Evolutionary conservation across 2,329 filamentous ascomycete genomes (phyloP).

Genomic region (Alternaria gansuensis): DNA sequence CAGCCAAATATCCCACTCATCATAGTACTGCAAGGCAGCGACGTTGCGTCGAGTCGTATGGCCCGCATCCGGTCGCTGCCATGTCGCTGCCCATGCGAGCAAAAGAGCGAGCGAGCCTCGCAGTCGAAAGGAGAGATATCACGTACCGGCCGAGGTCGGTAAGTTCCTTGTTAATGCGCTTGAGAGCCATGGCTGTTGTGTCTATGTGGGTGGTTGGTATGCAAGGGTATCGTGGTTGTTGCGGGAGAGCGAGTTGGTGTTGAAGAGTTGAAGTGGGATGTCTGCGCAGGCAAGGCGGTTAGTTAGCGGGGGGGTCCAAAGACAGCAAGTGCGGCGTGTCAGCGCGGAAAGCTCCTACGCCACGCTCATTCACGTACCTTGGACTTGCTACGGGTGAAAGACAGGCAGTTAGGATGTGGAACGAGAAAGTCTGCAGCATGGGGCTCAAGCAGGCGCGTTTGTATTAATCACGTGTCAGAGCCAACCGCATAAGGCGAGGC

Average conservation of each 20-base stretch:
- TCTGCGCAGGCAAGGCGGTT: slow-evolving; percentile 42
- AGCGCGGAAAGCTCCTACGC: slow-evolving; percentile 44
- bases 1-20: slow-evolving; percentile 37
- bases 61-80: slow-evolving; percentile 43
- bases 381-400: slow-evolving; percentile 17
- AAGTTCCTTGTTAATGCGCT: slow-evolving; percentile 95
- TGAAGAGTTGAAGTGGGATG: slow-evolving; percentile 50
- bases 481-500: slow-evolving; percentile 32
- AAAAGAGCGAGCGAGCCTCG: slow-evolving; percentile 37
- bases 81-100: slow-evolving; percentile 50
- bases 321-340: slow-evolving; percentile 49
- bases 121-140: slow-evolving; percentile 28
- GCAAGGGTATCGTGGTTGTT: slow-evolving; percentile 21
- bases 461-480: slow-evolving; percentile 38
- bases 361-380: slow-evolving; percentile 35
- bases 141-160: slow-evolving; percentile 84
- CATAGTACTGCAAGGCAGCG: slow-evolving; percentile 20
- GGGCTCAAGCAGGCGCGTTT: slow-evolving; percentile 26
- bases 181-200: slow-evolving; percentile 74
- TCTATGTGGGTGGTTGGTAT: slow-evolving; percentile 30
- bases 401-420: slow-evolving; percentile 15
- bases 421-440: slow-evolving; percentile 12
- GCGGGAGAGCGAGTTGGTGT: slow-evolving; percentile 40
- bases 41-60: slow-evolving; percentile 26
- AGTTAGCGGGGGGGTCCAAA: slow-evolving; percentile 42